Evolutionary conservation across 2,329 filamentous ascomycete genomes (phyloP), one percentile per base, ranked within the genome.

Genomic region (Colletotrichum sp.): DNA sequence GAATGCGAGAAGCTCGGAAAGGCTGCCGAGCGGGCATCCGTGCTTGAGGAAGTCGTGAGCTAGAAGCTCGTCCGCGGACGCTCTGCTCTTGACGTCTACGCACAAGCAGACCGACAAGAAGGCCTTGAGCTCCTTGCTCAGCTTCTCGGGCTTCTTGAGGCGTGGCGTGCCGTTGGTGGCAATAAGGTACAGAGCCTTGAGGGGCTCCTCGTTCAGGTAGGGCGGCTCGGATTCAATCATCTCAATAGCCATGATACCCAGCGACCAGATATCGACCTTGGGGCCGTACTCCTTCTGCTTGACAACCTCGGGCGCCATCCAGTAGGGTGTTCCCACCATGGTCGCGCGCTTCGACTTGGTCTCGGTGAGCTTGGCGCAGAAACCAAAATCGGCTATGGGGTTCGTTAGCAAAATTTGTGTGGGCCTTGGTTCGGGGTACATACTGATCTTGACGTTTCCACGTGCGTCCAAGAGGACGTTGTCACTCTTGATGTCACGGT

Each of bases 201-300:
- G 91, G 0, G 97, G 97, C 85, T 99, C 96, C 86, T 99, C 97
- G 86, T 99, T 99, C 48, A 99, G 92, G 84, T 99, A 99, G 0
- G 97, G 97, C 8, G 97, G 97, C 85, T 99, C 97, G 21, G 95
- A 98, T 84, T 99, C 97, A 82, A 99, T 99, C 97, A 99, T 98
- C 86, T 99, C 97, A 82, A 99, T 99, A 28, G 97, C 96, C 97
- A 99, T 99, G 87, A 99, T 99, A 82, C 97, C 97, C 77, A 99
- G 89, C 34, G 96, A 98, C 97, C 97, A 99, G 83, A 99, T 98
- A 83, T 99, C 97, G 78, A 99, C 97, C 89, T 99, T 99, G 82
- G 95, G 94, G 52, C 96, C 97, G 82, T 99, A 99, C 85, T 98
- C 96, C 88, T 99, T 99, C 85, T 99, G 97, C 88, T 99, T 99